phyloP scores from a whole-genome alignment of 805 yeast genomes.

The Wickerhamomyces ciferrii region DNA sequence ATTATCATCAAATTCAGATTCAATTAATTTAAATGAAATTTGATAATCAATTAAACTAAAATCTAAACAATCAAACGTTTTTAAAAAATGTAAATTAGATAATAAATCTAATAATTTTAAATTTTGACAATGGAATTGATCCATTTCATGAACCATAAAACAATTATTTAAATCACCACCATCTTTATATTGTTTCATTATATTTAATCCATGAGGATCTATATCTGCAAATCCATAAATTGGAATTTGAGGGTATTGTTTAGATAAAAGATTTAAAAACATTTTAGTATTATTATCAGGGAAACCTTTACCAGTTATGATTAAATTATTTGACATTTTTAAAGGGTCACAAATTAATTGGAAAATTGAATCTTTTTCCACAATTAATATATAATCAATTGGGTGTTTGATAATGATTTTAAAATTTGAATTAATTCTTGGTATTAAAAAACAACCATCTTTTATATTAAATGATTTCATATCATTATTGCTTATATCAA shows the following conservation, averaged over 20 bases:
- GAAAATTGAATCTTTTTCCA: slow-evolving; percentile 53
- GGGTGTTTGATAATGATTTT: slow-evolving; percentile 2
- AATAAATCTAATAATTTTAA: slow-evolving; percentile 11
- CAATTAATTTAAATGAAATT: slow-evolving; percentile 19
- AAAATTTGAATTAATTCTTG: slow-evolving; percentile 26
- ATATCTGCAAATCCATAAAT: slow-evolving; percentile 52
- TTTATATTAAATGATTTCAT: slow-evolving; percentile 3
- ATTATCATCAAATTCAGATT: slow-evolving; percentile 4
- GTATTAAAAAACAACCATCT: slow-evolving; percentile 28
- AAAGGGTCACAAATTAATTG: slow-evolving; percentile 21
- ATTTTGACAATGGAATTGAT: slow-evolving; percentile 5
- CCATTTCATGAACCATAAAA: neutral
- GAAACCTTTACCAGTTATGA: slow-evolving; percentile 66
- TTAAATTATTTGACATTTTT: slow-evolving; percentile 18
- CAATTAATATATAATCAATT: slow-evolving; percentile 30
- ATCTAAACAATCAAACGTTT: slow-evolving; percentile 9
- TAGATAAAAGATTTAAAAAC: slow-evolving; percentile 31
- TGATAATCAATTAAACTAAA: slow-evolving; percentile 23
- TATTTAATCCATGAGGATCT: slow-evolving; percentile 62
- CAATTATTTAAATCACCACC: slow-evolving; percentile 5
- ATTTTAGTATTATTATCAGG: slow-evolving; percentile 54
- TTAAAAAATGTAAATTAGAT: slow-evolving; percentile 14
- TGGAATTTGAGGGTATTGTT: slow-evolving; percentile 20
- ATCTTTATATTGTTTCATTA: slow-evolving; percentile 39
- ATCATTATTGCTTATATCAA: slow-evolving; percentile 5